Conservation (phyloP, 768 basidiomycete genomes). For the Trametes elegans region DNA sequence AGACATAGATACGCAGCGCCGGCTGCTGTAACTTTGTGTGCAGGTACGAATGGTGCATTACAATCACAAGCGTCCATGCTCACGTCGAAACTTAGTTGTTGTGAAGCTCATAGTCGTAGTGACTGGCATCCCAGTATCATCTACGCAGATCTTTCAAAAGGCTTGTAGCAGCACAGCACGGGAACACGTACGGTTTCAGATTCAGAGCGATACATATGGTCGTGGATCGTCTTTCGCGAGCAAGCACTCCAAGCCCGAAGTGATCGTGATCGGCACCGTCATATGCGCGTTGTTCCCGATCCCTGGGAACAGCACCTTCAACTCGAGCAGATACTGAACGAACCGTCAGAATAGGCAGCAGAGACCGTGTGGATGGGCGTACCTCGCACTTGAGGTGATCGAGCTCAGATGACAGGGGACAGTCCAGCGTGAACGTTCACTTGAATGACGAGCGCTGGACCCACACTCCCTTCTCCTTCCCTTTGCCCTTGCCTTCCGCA, state of each 20-base stretch:
- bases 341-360: background rate
- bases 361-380: background rate
- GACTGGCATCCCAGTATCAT: too few relatives aligned
- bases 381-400: constrained; percentile 8
- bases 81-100: too few relatives aligned
- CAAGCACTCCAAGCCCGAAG: constrained; percentile 7
- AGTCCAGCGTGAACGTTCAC: constrained; percentile 8
- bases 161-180: too few relatives aligned
- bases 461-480: constrained; percentile 12
- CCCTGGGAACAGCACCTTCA: constrained; percentile 18
- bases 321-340: constrained; percentile 4
- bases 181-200: too few relatives aligned
- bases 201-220: background rate
- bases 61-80: too few relatives aligned
- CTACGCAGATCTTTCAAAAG: too few relatives aligned
- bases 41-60: too few relatives aligned
- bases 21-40: too few relatives aligned
- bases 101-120: too few relatives aligned
- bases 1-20: too few relatives aligned
- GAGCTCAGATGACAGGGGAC: constrained; percentile 12
- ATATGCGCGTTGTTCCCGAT: constrained; percentile 14
- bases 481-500: background rate
- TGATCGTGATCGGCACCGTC: constrained; percentile 2
- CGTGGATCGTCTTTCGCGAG: background rate
- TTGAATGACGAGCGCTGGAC: constrained; percentile 15